Base-by-base conservation (phyloP, 2,329 filamentous ascomycete genomes). In the Incumbomyces delicatus region DNA sequence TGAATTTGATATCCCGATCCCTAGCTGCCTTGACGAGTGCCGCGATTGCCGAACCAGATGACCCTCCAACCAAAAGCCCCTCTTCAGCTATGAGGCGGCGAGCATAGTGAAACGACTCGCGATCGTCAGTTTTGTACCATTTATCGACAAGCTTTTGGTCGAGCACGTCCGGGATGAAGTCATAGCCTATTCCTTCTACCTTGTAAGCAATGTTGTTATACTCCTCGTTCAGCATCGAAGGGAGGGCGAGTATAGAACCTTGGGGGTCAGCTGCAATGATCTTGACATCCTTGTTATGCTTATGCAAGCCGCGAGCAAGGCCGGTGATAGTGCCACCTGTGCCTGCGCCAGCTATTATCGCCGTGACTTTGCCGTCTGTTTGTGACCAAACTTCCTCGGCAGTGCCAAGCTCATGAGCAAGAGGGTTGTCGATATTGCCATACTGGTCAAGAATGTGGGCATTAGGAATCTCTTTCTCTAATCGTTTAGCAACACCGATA, bases 81-180 rank as follows among this genome's bases (percentile, higher is more conserved):
- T 98, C 92, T 65, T 98, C 92, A 13, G 87, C 77, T 58, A 98
- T 98, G 44, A 98, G 71, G 36, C 89, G 76, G 43, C 94, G 77
- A n/a, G 92, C 87, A 61, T 87, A 89, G 63, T 81, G 75, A 69
- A 98, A 98, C 2, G 89, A 89, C 63, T 95, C 85, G 51, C 79
- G 77, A 62, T 98, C 92, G 51, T 90, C 86, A 2, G 92, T 98
- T 78, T 98, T 98, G 73, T 95, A 96, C 92, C 92, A 98, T 62
- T 83, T 85, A 65, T 95, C 86, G 27, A 98, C 85, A 4, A 77
- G 65, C 22, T 81, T 67, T 60, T 83, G 87, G 55, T 92, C 81
- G 46, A 98, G 73, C 4, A 98, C 94, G 18, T 96, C 87, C 6
- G 94, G 92, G 50, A 98, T 85, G 65, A 98, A 98, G 65, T 98